Conservation (phyloP, 2,329 filamentous ascomycete genomes). For the Scedosporium minutisporum region DNA sequence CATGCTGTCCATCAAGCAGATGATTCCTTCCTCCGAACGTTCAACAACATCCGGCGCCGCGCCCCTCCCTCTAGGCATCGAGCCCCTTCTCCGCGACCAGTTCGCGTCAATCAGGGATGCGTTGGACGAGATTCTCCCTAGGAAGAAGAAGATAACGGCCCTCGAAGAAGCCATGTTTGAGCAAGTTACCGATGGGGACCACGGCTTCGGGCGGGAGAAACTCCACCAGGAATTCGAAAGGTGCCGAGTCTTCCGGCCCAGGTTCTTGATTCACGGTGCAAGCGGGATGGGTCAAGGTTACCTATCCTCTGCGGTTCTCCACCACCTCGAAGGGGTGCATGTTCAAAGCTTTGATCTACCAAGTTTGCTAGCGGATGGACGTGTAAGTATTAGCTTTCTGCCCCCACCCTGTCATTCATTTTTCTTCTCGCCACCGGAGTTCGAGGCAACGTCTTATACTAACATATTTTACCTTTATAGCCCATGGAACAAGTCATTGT, state of each 20-base stretch:
- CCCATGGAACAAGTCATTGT: slow-evolving; percentile 82
- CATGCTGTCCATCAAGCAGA: slow-evolving; percentile 92
- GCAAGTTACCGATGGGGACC: slow-evolving; percentile 70
- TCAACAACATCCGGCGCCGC: slow-evolving; percentile 77
- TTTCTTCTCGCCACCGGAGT: slow-evolving; percentile 11
- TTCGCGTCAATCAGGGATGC: slow-evolving; percentile 58
- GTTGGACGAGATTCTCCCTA: slow-evolving; percentile 69
- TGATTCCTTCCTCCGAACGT: slow-evolving; percentile 88
- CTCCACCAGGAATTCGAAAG: slow-evolving; percentile 71
- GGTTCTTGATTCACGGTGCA: slow-evolving; percentile 72
- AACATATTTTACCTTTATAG: slow-evolving; percentile 20
- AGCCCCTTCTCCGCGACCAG: slow-evolving; percentile 69
- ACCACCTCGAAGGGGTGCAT: slow-evolving; percentile 87
- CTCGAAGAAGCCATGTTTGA: slow-evolving; percentile 91
- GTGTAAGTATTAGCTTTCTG: slow-evolving; percentile 38
- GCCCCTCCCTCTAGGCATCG: slow-evolving; percentile 68
- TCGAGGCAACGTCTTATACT: slow-evolving; percentile 9
- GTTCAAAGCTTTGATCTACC: slow-evolving; percentile 91
- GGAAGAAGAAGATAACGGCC: slow-evolving; percentile 77
- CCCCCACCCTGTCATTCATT: not conserved
- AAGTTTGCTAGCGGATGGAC: slow-evolving; percentile 74
- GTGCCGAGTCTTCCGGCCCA: slow-evolving; percentile 77
- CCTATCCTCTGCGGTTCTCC: slow-evolving; percentile 72
- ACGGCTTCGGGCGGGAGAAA: slow-evolving; percentile 77
- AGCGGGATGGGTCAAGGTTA: slow-evolving; percentile 93